A percentile compares a stretch with the other conserved stretches of the same genome.
Conservation (phyloP, 2,329 filamentous ascomycete species). For the Fusarium anguioides region DNA sequence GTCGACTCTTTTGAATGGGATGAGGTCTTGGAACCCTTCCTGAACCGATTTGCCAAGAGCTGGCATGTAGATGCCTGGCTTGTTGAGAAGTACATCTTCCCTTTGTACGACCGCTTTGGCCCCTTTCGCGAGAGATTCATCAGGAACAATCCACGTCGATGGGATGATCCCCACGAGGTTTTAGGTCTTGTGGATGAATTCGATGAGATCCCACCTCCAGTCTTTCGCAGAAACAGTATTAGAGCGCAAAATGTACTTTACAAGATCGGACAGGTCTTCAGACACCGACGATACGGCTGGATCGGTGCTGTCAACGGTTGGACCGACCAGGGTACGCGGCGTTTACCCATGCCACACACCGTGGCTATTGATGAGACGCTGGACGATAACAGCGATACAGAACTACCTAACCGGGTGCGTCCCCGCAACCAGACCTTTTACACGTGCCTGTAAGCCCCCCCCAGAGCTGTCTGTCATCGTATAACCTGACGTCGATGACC, state of each 20-base stretch:
- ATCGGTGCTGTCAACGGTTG: slow-evolving; percentile 89
- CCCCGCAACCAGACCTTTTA: slow-evolving; percentile 70
- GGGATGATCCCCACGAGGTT: slow-evolving; percentile 48
- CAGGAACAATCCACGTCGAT: slow-evolving; percentile 42
- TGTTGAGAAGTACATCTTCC: slow-evolving; percentile 72
- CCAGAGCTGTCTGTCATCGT: background rate
- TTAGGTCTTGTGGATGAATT: slow-evolving; percentile 55
- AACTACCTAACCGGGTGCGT: slow-evolving; percentile 43
- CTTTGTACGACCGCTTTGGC: slow-evolving; percentile 65
- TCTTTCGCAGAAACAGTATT: slow-evolving; percentile 47
- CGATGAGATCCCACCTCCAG: slow-evolving; percentile 56
- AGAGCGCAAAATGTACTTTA: slow-evolving; percentile 55
- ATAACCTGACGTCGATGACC: slow-evolving; percentile 9
- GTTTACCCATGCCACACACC: slow-evolving; percentile 43
- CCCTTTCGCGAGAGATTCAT: slow-evolving; percentile 44
- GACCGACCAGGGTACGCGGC: slow-evolving; percentile 63
- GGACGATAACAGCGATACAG: slow-evolving; percentile 45
- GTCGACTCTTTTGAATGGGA: slow-evolving; percentile 64
- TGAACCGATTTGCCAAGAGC: slow-evolving; percentile 55
- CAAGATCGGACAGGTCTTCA: slow-evolving; percentile 84
- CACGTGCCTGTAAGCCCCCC: slow-evolving; percentile 79
- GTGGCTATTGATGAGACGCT: slow-evolving; percentile 44
- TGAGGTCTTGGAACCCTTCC: slow-evolving; percentile 72
- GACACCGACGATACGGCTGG: slow-evolving; percentile 83
- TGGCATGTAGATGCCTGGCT: slow-evolving; percentile 76